These are phyloP conservation scores for Rhinocladiella mackenziei DNA, from an alignment of 2,329 filamentous ascomycete species.

Conservation along the genomic window DNA sequence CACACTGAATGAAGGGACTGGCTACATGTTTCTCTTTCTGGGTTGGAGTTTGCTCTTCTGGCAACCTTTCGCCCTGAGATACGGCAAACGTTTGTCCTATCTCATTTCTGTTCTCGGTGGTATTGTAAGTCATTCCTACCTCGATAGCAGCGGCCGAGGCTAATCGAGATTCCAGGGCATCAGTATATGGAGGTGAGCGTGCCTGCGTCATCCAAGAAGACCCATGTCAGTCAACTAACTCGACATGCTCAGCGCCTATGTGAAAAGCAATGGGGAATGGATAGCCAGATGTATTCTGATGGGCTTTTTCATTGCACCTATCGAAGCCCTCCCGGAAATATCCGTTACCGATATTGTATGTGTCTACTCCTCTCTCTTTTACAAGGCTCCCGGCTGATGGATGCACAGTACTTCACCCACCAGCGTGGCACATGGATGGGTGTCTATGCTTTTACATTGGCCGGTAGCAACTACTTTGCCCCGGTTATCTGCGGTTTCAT, in stretches of 20 bases:
- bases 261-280: conserved; percentile 46
- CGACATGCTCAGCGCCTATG: conserved; percentile 35
- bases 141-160: no score
- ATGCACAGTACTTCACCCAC: conserved; percentile 34
- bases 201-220: neutral
- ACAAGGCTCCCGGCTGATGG: neutral
- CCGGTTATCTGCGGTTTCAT: conserved; percentile 37
- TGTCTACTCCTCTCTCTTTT: neutral
- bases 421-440: conserved; percentile 27
- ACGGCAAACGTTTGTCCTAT: conserved; percentile 35
- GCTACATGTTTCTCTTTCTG: conserved; percentile 43
- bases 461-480: conserved; percentile 31
- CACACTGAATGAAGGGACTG: conserved; percentile 47
- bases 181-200: conserved; percentile 12
- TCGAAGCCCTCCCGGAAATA: conserved; percentile 48
- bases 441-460: conserved; percentile 25
- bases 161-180: neutral
- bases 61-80: conserved; percentile 47
- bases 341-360: conserved; percentile 44
- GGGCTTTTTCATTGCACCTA: conserved; percentile 47
- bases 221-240: conserved; percentile 30
- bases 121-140: no score
- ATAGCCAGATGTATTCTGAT: conserved; percentile 46
- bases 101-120: conserved; percentile 33
- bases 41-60: conserved; percentile 40